These are phyloP conservation scores for Trichoderma endophyticum DNA, from an alignment of 2,329 filamentous ascomycete species.

Conservation along the genomic window DNA sequence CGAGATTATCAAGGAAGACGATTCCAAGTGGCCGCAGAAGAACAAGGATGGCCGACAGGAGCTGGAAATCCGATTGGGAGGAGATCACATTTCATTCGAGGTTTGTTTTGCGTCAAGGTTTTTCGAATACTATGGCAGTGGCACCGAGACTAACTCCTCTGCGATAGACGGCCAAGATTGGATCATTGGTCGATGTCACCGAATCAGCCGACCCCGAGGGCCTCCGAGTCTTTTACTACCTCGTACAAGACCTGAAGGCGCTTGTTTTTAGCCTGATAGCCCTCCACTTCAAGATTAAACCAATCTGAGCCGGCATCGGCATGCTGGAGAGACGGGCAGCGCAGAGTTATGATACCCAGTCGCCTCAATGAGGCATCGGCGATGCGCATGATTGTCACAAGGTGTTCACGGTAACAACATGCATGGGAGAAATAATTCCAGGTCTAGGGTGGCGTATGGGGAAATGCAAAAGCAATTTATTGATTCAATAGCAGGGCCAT, in stretches of 20 bases:
- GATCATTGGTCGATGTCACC: constrained; percentile 92
- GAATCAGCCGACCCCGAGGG: constrained; percentile 96
- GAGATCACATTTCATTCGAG: constrained; percentile 97
- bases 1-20: constrained; percentile 97
- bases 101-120: constrained; percentile 44
- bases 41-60: constrained; percentile 98
- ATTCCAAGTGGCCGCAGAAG: constrained; percentile 97
- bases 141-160: constrained; percentile 2
- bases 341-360: constrained; percentile 17
- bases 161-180: constrained; percentile 92
- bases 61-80: constrained; percentile 88
- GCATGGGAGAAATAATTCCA: neutral
- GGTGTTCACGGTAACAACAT: neutral
- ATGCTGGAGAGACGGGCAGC: neutral
- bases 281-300: constrained; percentile 95
- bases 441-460: constrained; percentile 1
- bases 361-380: neutral
- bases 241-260: constrained; percentile 95
- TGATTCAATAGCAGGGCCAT: neutral
- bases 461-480: neutral
- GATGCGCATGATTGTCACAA: neutral
- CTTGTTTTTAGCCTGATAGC: constrained; percentile 95
- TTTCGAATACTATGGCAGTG: neutral
- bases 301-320: constrained; percentile 52
- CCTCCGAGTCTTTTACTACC: constrained; percentile 95